These are phyloP conservation scores for Astragalus glycyphyllos DNA, from an alignment of 306 rosid genomes.

Conservation along the genomic window DNA sequence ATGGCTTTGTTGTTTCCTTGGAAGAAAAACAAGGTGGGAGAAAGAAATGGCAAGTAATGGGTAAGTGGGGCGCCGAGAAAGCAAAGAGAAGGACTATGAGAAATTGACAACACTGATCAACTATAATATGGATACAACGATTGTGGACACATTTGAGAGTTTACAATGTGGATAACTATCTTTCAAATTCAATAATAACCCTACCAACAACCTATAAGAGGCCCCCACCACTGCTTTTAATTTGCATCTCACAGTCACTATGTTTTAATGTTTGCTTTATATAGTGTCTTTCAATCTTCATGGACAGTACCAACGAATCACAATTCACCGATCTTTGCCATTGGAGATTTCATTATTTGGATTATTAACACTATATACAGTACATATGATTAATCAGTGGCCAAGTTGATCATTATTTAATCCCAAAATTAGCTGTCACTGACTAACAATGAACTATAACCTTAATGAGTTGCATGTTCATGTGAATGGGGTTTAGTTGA, in stretches of 20 bases:
- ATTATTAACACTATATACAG: slow-evolving; percentile 14
- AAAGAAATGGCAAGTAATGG: background rate
- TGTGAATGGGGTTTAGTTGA: slow-evolving; percentile 33
- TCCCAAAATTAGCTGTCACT: background rate
- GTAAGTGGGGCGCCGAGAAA: background rate
- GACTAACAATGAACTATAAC: background rate
- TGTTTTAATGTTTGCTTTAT: slow-evolving; percentile 16
- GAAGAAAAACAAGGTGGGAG: too few species aligned
- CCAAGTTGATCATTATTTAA: slow-evolving; percentile 12
- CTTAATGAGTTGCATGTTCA: background rate
- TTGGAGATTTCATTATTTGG: slow-evolving; percentile 19
- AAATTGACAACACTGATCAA: background rate
- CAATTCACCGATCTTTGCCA: background rate
- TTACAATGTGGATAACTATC: slow-evolving; percentile 52
- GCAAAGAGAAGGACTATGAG: background rate
- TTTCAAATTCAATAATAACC: slow-evolving; percentile 42
- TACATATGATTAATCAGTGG: background rate
- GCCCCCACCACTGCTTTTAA: too few species aligned
- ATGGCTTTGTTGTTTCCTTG: too few species aligned
- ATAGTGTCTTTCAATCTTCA: slow-evolving; percentile 25
- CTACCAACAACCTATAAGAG: background rate
- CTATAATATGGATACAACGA: slow-evolving; percentile 43
- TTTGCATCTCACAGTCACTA: too few species aligned
- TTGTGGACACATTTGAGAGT: slow-evolving; percentile 40
- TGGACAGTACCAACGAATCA: slow-evolving; percentile 10